phyloP scores from a whole-genome alignment of 2,329 filamentous ascomycete genomes.

The Atkinsonella texensis region DNA sequence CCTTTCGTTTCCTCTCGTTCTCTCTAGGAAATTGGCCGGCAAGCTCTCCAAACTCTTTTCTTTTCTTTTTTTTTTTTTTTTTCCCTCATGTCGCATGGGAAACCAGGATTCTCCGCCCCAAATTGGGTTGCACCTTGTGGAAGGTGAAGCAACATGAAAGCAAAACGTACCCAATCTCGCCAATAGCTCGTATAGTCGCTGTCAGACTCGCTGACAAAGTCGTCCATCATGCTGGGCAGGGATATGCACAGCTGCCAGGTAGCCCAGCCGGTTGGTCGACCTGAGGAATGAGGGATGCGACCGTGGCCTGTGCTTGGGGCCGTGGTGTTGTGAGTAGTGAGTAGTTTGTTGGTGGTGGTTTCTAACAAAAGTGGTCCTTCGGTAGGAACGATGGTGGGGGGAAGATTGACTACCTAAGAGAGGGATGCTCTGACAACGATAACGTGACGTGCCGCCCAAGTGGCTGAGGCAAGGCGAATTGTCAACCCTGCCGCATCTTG shows the following conservation, averaged over 20 bases:
- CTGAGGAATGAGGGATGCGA: background rate
- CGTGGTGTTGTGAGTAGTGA: background rate
- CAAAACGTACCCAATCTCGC: constrained; percentile 84
- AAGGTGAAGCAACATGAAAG: background rate
- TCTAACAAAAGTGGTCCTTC: constrained; percentile 1
- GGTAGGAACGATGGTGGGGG: background rate
- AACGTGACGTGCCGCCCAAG: constrained; percentile 5
- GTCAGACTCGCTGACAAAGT: constrained; percentile 95
- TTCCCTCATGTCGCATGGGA: no score
- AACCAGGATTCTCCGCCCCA: no score
- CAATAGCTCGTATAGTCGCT: constrained; percentile 99
- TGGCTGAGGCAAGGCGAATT: background rate
- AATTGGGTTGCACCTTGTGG: background rate
- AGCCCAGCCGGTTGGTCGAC: background rate
- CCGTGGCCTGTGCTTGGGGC: background rate
- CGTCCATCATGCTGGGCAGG: constrained; percentile 58
- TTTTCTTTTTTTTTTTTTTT: no score
- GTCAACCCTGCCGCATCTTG: background rate
- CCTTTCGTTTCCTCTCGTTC: background rate
- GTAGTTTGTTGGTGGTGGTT: background rate
- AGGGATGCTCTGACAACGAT: background rate
- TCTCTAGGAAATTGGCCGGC: no score
- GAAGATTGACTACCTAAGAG: background rate
- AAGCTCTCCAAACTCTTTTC: no score
- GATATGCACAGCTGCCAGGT: background rate